A percentile compares a stretch with the other conserved stretches of the same genome.
phyloP scores from a whole-genome alignment of 2,329 filamentous ascomycete species.

The Tolypocladium cylindrosporum region DNA sequence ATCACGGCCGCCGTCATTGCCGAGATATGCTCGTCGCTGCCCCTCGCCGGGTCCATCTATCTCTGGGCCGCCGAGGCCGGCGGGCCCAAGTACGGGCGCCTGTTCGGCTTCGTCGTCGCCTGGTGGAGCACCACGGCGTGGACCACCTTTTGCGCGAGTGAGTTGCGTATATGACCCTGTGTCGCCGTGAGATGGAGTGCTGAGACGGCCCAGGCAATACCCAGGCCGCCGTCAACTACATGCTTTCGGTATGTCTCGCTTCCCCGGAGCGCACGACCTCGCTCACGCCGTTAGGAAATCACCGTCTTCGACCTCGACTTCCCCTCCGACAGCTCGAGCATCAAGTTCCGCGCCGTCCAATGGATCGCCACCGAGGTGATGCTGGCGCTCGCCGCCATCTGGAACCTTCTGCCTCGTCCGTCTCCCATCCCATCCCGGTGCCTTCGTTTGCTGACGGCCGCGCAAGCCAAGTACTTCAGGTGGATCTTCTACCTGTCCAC shows the following conservation, averaged over 20 bases:
- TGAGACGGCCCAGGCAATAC: not conserved
- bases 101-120: slow-evolving; percentile 51
- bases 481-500: slow-evolving; percentile 41
- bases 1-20: slow-evolving; percentile 51
- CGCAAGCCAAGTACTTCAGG: slow-evolving; percentile 21
- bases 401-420: slow-evolving; percentile 36
- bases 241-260: not conserved
- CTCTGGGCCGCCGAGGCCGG: slow-evolving; percentile 52
- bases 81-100: slow-evolving; percentile 41
- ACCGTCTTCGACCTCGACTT: slow-evolving; percentile 47
- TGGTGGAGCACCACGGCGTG: slow-evolving; percentile 55
- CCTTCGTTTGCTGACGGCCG: not conserved
- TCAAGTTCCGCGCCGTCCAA: slow-evolving; percentile 50
- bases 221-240: not conserved
- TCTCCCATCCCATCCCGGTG: not conserved
- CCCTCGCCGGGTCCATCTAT: slow-evolving; percentile 49
- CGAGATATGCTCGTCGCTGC: slow-evolving; percentile 49
- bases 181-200: not conserved
- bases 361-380: slow-evolving; percentile 47
- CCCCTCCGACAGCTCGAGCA: slow-evolving; percentile 36
- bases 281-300: slow-evolving; percentile 32
- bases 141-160: slow-evolving; percentile 47
- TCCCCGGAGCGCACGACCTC: no score
- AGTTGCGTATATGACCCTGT: not conserved
- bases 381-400: slow-evolving; percentile 35